Evolutionary conservation across 371 early-diverging fungal genomes (phyloP), one percentile per base, ranked within the genome.

Genomic region (Saksenaea oblongispora): DNA sequence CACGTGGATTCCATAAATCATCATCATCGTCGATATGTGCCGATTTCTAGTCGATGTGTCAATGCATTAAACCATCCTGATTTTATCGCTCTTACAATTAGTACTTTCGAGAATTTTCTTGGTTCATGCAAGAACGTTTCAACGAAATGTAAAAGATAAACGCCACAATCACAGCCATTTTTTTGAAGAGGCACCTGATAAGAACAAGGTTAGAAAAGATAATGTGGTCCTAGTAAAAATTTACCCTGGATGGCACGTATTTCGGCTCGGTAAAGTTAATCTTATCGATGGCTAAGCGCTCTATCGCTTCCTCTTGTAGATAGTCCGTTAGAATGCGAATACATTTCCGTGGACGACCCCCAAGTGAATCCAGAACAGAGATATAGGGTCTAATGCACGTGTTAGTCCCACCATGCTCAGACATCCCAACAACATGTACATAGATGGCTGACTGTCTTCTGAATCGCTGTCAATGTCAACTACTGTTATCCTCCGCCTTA

Each of bases 121-220:
- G 59, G 59, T 8, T 65, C n/a, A 11, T 22, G 24, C 13, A 87
- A 54, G 31, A 87, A 77, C 4, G 65, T 70, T 47, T 87, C 83
- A 17, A 82, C 71, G 60, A 81, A 84, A 58, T 87, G 79, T 5
- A 87, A 63, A 13, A 90, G 47, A 61, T 80, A 87, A 2, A 90
- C 71, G 22, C 90, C 90, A 62, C 90, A 90, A 66, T 90, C 90
- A 62, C 78, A 85, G 36, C 73, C 66, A 41, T 90, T 90, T 24
- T 73, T 63, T 64, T 90, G 90, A 10, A 58, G 61, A 5, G 88
- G 88, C 1, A 78, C 71, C 76, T 77, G 13, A 28, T 10, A 24
- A 27, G 1, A 34, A 42, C 28, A 47, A 51, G 62, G 59, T 63
- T 54, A 68, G 64, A 35, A 78, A 75, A 26, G 80, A 78, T 39